phyloP scores from a whole-genome alignment of 2,329 filamentous ascomycete genomes.

The Zymoseptoria brevis region DNA sequence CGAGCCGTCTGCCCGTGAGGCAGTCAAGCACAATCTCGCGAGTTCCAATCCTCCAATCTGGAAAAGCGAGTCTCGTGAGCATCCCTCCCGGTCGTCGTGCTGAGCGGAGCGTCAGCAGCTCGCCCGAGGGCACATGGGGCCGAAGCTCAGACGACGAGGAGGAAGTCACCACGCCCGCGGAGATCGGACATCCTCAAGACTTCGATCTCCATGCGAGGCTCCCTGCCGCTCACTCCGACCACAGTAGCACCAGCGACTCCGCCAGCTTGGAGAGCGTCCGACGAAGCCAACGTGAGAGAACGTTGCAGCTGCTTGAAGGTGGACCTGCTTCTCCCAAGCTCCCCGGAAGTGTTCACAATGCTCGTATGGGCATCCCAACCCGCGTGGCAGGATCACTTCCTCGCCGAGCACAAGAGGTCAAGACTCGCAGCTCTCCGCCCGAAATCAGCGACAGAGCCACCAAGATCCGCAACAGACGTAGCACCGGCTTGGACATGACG shows the following conservation, averaged over 20 bases:
- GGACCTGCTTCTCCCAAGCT: not conserved
- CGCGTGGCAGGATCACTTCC: not conserved
- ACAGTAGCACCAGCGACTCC: constrained; percentile 1
- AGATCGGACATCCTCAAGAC: constrained; percentile 2
- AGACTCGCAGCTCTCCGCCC: not conserved
- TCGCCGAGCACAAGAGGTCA: not conserved
- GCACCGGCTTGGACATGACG: not conserved
- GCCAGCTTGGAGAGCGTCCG: constrained; percentile 1
- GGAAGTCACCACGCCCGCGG: constrained; percentile 17
- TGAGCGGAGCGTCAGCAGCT: constrained; percentile 15
- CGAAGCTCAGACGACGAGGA: constrained; percentile 19
- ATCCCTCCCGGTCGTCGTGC: not conserved
- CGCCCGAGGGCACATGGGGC: constrained; percentile 17
- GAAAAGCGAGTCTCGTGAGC: not conserved
- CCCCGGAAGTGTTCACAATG: not conserved
- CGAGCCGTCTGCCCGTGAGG: not conserved
- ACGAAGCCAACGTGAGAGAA: not conserved
- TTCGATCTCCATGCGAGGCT: not conserved
- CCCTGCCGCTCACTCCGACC: not conserved
- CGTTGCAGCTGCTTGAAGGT: not conserved
- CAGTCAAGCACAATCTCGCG: not conserved
- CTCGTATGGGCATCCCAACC: not conserved
- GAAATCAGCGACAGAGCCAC: not conserved
- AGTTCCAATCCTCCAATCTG: not conserved
- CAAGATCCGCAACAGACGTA: not conserved